Percentiles rank a stretch among this genome's conserved stretches.
Conservation (phyloP, 2,329 filamentous ascomycete species). For the Fonsecaea pugnacius region DNA sequence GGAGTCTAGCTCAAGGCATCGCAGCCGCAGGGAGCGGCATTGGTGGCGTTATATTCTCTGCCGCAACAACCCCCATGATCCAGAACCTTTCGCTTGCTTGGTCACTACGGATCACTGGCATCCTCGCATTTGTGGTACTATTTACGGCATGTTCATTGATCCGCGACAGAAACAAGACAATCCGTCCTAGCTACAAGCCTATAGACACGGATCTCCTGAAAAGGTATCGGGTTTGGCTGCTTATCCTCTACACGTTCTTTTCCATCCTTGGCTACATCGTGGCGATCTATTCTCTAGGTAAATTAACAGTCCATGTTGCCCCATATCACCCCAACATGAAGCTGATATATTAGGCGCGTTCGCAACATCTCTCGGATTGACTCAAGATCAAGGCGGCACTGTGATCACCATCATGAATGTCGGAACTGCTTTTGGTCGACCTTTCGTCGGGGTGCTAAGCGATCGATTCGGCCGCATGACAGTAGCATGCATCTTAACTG, state of each 20-base stretch:
- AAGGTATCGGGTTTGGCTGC: constrained; percentile 35
- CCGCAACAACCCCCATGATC: constrained; percentile 40
- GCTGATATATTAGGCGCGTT: constrained; percentile 42
- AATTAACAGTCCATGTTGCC: neutral
- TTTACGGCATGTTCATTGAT: constrained; percentile 38
- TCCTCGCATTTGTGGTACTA: constrained; percentile 38
- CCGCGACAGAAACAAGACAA: constrained; percentile 38
- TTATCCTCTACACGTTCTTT: constrained; percentile 49
- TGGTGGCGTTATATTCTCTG: constrained; percentile 39
- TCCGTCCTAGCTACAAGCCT: constrained; percentile 35
- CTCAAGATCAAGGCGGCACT: constrained; percentile 45
- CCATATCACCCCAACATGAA: neutral
- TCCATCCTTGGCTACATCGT: constrained; percentile 56
- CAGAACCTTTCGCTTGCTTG: constrained; percentile 38
- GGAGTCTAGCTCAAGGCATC: constrained; percentile 42
- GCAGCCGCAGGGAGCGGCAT: constrained; percentile 40
- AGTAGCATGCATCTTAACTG: constrained; percentile 47
- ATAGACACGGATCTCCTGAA: constrained; percentile 37
- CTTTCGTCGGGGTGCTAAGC: constrained; percentile 51
- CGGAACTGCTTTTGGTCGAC: constrained; percentile 54
- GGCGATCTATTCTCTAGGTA: constrained; percentile 14
- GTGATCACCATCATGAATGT: constrained; percentile 54
- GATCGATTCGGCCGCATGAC: constrained; percentile 53
- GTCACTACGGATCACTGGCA: constrained; percentile 42
- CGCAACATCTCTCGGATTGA: constrained; percentile 50